Conservation (phyloP, 768 basidiomycete species). For the Pseudohyphozyma bogoriensis region DNA sequence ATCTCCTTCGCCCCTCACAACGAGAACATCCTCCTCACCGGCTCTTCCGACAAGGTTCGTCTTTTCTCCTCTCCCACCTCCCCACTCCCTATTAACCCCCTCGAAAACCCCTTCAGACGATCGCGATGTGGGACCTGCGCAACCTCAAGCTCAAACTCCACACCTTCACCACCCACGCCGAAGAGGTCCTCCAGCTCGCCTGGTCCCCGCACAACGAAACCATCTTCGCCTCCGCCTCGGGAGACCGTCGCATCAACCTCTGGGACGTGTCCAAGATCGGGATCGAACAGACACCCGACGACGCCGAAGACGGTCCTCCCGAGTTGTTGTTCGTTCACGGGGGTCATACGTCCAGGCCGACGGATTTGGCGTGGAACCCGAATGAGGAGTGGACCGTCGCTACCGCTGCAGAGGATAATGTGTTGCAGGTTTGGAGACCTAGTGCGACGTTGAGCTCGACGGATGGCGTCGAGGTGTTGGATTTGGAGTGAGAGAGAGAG, state of each 20-base stretch:
- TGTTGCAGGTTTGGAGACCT: slow-evolving; percentile 95
- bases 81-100: background rate
- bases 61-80: background rate
- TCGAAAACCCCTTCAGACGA: slow-evolving; percentile 65
- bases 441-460: slow-evolving; percentile 75
- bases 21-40: slow-evolving; percentile 73
- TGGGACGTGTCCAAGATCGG: slow-evolving; percentile 92
- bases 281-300: slow-evolving; percentile 91
- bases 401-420: slow-evolving; percentile 80
- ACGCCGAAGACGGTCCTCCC: slow-evolving; percentile 95
- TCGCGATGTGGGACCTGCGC: slow-evolving; percentile 77
- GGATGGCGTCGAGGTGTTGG: slow-evolving; percentile 77
- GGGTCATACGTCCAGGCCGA: slow-evolving; percentile 54
- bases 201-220: slow-evolving; percentile 93
- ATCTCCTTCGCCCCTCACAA: slow-evolving; percentile 79
- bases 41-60: slow-evolving; percentile 81
- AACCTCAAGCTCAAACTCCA: slow-evolving; percentile 61
- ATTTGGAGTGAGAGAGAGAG: background rate
- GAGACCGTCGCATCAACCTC: slow-evolving; percentile 83
- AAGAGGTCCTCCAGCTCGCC: slow-evolving; percentile 83
- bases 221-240: slow-evolving; percentile 87
- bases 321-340: slow-evolving; percentile 94
- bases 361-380: slow-evolving; percentile 94
- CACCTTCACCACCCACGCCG: slow-evolving; percentile 82
- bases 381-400: slow-evolving; percentile 32